Percentiles rank a stretch among this genome's conserved stretches.
These are phyloP conservation scores for Neltuma alba DNA, from an alignment of 306 rosid genomes.

Conservation along the genomic window DNA sequence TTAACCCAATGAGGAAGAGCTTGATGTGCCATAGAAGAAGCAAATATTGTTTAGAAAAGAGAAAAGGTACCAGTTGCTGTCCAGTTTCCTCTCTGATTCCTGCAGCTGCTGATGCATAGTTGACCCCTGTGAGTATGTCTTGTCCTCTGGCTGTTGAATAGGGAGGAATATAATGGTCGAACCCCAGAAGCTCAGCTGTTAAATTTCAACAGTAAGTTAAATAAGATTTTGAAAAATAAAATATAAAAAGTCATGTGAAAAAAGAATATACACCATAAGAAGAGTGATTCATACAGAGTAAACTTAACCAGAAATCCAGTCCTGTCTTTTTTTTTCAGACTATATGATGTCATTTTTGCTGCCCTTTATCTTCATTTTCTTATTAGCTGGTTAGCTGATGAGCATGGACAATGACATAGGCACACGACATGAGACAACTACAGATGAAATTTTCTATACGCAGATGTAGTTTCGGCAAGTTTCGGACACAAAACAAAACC, in stretches of 20 bases:
- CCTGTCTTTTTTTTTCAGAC: constrained; percentile 20
- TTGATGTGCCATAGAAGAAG: not conserved
- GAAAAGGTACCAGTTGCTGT: constrained; percentile 62
- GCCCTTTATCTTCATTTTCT: not conserved
- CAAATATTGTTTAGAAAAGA: not conserved
- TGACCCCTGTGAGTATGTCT: constrained; percentile 75
- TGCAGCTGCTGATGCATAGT: constrained; percentile 98
- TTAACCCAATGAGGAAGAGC: constrained; percentile 10
- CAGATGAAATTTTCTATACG: not conserved
- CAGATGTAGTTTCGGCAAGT: not conserved
- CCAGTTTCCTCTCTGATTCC: constrained; percentile 98
- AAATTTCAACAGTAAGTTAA: constrained; percentile 26
- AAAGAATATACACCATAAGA: not conserved
- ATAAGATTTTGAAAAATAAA: not conserved
- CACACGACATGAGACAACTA: not conserved
- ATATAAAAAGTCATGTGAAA: constrained; percentile 5
- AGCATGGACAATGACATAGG: not conserved
- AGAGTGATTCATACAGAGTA: not conserved
- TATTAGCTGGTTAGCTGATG: not conserved
- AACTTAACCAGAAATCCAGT: not conserved
- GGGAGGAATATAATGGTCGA: constrained; percentile 54
- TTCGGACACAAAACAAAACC: not conserved
- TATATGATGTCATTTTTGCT: constrained; percentile 14
- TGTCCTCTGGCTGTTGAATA: constrained; percentile 56
- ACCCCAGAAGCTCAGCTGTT: constrained; percentile 71